phyloP scores from a whole-genome alignment of 306 rosid genomes.

The Prunus salicina region DNA sequence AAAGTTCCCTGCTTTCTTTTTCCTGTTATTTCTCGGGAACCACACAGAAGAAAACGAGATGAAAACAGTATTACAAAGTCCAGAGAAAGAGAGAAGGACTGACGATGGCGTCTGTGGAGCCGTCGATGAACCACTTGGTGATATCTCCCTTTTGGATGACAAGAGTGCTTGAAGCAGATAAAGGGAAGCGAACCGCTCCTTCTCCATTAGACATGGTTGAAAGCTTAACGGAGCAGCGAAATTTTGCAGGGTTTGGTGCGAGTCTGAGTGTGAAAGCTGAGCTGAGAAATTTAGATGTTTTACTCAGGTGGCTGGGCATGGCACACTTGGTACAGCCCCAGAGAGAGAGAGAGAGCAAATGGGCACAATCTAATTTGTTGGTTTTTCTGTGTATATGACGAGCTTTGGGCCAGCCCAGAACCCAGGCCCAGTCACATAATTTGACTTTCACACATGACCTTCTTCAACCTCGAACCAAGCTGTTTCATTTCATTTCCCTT shows the following conservation, averaged over 20 bases:
- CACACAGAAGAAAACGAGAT: neutral
- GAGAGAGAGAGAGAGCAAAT: neutral
- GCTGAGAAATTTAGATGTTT: neutral
- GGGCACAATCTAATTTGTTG: neutral
- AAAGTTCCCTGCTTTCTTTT: neutral
- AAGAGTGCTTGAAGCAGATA: conserved; percentile 52
- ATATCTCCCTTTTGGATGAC: conserved; percentile 84
- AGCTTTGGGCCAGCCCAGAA: neutral
- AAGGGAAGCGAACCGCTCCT: conserved; percentile 53
- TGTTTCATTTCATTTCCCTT: neutral
- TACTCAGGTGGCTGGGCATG: neutral
- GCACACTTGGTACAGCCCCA: neutral
- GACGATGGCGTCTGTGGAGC: conserved; percentile 80
- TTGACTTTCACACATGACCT: neutral
- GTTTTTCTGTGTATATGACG: neutral
- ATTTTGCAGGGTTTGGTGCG: neutral
- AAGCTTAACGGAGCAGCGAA: conserved; percentile 7
- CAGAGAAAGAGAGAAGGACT: conserved; percentile 27
- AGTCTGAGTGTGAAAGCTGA: neutral
- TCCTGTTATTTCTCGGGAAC: neutral
- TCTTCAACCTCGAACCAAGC: neutral
- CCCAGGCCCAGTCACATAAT: neutral
- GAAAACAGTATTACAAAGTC: neutral
- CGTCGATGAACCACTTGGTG: conserved; percentile 77
- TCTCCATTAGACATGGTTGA: conserved; percentile 34